Conservation (phyloP, 2,329 filamentous ascomycete genomes). For the Paraphaeosphaeria sporulosa region DNA sequence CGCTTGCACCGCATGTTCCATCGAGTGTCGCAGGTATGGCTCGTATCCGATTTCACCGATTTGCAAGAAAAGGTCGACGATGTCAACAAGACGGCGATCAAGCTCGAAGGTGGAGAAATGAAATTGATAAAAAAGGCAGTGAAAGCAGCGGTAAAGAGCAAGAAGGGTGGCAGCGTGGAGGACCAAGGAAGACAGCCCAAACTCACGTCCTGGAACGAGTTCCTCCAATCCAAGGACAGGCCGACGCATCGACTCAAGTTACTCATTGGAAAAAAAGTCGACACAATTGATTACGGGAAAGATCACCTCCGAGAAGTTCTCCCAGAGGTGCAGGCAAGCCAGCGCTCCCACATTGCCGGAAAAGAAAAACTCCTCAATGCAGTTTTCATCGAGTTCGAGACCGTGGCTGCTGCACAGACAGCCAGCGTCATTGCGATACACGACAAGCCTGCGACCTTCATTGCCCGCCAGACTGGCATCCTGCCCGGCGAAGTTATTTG, state of each 20-base stretch:
- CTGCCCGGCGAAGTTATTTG: constrained; percentile 9
- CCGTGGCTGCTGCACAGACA: constrained; percentile 8
- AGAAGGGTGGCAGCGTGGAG: neutral
- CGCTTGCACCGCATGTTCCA: constrained; percentile 9
- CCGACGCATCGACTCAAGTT: constrained; percentile 7
- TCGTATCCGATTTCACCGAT: constrained; percentile 9
- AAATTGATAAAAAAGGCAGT: constrained; percentile 9
- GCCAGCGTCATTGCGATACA: constrained; percentile 1
- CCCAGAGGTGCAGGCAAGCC: constrained; percentile 6
- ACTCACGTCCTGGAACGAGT: constrained; percentile 3
- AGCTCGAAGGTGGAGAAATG: constrained; percentile 11
- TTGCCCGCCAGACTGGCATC: constrained; percentile 8
- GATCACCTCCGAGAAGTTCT: neutral
- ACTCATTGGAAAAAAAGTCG: constrained; percentile 5
- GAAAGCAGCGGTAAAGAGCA: neutral
- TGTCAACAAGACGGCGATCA: constrained; percentile 7
- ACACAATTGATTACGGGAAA: constrained; percentile 3
- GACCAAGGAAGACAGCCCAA: neutral
- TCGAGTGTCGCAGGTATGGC: constrained; percentile 12
- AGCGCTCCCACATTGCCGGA: constrained; percentile 10
- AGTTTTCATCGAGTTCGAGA: constrained; percentile 11
- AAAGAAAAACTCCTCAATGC: constrained; percentile 9
- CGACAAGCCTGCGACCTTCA: constrained; percentile 10
- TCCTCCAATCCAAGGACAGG: neutral
- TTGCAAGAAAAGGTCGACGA: constrained; percentile 12